Evolutionary conservation across 768 basidiomycete genomes (phyloP).

Genomic region (Phaeolepiota aurea): DNA sequence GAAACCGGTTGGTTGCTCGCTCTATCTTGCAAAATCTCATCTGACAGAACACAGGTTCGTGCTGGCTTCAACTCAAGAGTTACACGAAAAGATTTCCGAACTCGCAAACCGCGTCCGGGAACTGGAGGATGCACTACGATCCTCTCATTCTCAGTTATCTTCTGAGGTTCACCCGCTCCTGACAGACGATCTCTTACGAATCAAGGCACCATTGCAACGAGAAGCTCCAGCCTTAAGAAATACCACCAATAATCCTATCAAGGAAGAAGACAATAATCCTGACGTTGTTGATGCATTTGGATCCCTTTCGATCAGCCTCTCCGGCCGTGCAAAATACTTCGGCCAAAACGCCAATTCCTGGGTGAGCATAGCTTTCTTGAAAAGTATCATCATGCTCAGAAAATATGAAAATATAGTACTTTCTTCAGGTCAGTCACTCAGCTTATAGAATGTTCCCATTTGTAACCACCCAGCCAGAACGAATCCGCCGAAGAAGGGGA

Average conservation of each 20-base stretch:
- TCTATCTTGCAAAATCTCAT: no score
- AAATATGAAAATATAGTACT: constrained; percentile 40
- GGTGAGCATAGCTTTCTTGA: constrained; percentile 38
- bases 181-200: constrained; percentile 59
- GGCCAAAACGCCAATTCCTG: constrained; percentile 73
- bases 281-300: constrained; percentile 79
- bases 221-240: constrained; percentile 43
- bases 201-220: constrained; percentile 72
- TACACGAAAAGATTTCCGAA: constrained; percentile 76
- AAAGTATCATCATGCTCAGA: constrained; percentile 4
- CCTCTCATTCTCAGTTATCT: constrained; percentile 50
- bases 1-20: constrained; percentile 49
- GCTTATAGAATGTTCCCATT: neutral
- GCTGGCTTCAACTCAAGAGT: constrained; percentile 70
- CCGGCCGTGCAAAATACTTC: constrained; percentile 69
- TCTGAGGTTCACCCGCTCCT: constrained; percentile 59
- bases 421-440: constrained; percentile 52
- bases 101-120: constrained; percentile 68
- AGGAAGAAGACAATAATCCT: constrained; percentile 56
- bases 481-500: constrained; percentile 51
- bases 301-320: constrained; percentile 63
- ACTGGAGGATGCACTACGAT: constrained; percentile 63
- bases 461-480: constrained; percentile 30
- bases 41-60: constrained; percentile 74
- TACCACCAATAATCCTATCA: constrained; percentile 23